phyloP scores from a whole-genome alignment of 306 rosid genomes.

The Rosa rugosa region DNA sequence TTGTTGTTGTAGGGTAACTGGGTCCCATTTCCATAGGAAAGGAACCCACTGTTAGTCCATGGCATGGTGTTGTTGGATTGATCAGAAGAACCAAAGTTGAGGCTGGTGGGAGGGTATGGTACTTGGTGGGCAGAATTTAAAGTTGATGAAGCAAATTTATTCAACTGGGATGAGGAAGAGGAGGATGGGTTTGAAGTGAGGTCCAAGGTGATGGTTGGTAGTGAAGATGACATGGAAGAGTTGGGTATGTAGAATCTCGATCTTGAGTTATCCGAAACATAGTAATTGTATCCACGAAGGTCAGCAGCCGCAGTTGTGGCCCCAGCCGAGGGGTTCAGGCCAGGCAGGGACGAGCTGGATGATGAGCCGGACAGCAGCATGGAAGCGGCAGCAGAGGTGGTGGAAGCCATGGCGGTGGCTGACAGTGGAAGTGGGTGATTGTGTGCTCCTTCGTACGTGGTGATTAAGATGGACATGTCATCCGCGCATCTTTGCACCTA shows the following conservation, averaged over 20 bases:
- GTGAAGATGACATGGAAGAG: conserved; percentile 63
- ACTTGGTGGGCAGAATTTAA: conserved; percentile 39
- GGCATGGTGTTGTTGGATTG: conserved; percentile 34
- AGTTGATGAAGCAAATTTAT: conserved; percentile 40
- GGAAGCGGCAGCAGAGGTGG: conserved; percentile 90
- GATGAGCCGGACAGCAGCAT: conserved; percentile 78
- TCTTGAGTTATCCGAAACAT: conserved; percentile 52
- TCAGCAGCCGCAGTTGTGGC: conserved; percentile 19
- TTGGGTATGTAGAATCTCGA: conserved; percentile 47
- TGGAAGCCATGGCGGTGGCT: conserved; percentile 95
- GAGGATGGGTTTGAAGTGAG: conserved; percentile 65
- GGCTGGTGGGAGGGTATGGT: conserved; percentile 45
- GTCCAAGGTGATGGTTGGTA: conserved; percentile 87
- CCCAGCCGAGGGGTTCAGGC: conserved; percentile 16
- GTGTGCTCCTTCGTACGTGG: conserved; percentile 93
- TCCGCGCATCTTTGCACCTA: conserved; percentile 91
- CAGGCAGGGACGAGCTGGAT: conserved; percentile 30
- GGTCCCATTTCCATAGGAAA: conserved; percentile 29
- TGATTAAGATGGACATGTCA: conserved; percentile 77
- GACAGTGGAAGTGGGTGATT: conserved; percentile 84
- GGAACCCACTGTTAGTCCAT: conserved; percentile 58
- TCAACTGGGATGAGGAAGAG: conserved; percentile 42
- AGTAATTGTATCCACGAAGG: conserved; percentile 57
- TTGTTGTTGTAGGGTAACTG: conserved; percentile 38
- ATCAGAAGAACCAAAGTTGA: conserved; percentile 58